Evolutionary conservation across 1,139 yeast species (phyloP), one percentile per base, ranked within the genome.

Genomic region (Torulaspora globosa): DNA sequence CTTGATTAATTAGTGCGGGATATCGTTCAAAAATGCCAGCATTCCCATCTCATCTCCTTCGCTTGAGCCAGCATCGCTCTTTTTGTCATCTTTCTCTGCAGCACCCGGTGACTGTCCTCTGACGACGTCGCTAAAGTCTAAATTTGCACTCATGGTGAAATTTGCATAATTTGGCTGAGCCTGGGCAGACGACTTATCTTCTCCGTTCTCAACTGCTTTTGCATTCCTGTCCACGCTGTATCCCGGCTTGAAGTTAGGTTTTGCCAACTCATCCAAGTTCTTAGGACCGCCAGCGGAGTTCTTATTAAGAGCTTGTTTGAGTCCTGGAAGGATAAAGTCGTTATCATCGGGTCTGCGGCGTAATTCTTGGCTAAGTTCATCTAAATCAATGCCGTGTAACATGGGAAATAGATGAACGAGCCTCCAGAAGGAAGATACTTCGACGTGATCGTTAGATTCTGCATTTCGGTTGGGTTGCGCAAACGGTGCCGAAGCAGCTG

Each of bases 351-450:
- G 46, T 38, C 44, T 54, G 15, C 51, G 21, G 35, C 56, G 57
- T 14, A 62, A 27, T 10, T 47, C 41, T 39, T 60, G 51, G 47
- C 62, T 56, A 11, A 60, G 39, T 39, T 59, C 65, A 47, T 63
- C 67, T 11, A 65, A 44, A 46, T 65, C 67, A 14, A 65, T 54
- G 14, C 67, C 68, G 10, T 48, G 42, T 23, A 57, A 42, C 61
- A 65, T 57, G 7, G 68, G 67, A 5, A 63, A 33, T 8, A 30
- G 32, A 40, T 63, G 68, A n/a, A 62, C 16, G 5, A 57, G 11
- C 40, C 52, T 54, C 66, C 66, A 65, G 29, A 46, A 50, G n/a
- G 53, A 35, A 5, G 65, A 56, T 2, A 63, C 47, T 3, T 49
- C 33, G 12, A 53, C 51, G 14, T 51, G 45, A 8, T 40, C 47